Base-by-base conservation (phyloP, 768 basidiomycete species). In the Boletus sp. region DNA sequence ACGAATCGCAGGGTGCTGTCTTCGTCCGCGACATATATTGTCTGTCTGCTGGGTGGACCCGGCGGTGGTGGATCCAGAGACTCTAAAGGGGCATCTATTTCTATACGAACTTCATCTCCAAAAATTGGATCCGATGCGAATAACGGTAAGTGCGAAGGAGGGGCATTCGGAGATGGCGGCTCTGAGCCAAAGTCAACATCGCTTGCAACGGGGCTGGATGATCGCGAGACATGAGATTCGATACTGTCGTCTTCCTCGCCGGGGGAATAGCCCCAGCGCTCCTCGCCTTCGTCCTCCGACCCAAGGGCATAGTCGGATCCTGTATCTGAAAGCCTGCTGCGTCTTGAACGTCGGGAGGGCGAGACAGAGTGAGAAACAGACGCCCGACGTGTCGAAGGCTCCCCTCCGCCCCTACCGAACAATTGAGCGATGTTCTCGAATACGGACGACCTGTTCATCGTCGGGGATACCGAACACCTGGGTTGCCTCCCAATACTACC, bases 231-330 rank as follows among this genome's bases (percentile, higher is more conserved):
- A 21, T 52, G 39, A 30, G 70, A 70, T 14, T 49, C 68, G 14
- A 33, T 77, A 21, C 75, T 77, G 23, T 83, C 82, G 62, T 87
- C 80, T 54, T 81, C 89, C 64, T 94, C 92, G 23, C 83, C 89
- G 4, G 92, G 93, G n/a, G 87, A 84, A 70, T 93, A 94, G 5
- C 92, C 92, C 92, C 92, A 94, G n/a, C 90, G 80, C 59, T 92
- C 89, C 41, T 84, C 82, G 54, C 74, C 78, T 37, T 83, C 83
- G 27, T 81, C 80, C 4, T 79, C 84, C 11, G 73, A 75, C 29
- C 74, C 81, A 5, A 82, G 57, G 21, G 77, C 84, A 65, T 84
- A 71, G 32, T 87, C 84, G 7, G 85, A 86, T 23, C 76, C 81
- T 30, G 72, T 77, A 19, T 81, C 80, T 14, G 85, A 85, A 47